phyloP scores from a whole-genome alignment of 441 rosid species.

The Isatis lusitanica region DNA sequence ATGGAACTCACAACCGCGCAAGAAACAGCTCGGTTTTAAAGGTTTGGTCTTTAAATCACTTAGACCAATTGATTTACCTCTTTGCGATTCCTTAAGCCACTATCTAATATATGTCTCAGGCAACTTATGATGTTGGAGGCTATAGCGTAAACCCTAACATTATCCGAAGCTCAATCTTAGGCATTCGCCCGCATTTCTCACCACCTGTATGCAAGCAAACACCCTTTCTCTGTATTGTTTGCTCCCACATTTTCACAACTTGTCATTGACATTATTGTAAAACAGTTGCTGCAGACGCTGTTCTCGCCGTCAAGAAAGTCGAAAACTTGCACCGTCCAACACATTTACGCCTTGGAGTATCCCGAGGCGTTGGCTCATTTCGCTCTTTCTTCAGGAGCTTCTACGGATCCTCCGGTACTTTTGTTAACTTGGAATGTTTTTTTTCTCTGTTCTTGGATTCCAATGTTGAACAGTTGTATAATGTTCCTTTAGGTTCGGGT shows the following conservation, averaged over 20 bases:
- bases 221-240: not conserved
- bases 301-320: slow-evolving; percentile 76
- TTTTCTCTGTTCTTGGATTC: not conserved
- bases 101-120: slow-evolving; percentile 43
- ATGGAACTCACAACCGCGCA: slow-evolving; percentile 52
- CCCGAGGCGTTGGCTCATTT: slow-evolving; percentile 84
- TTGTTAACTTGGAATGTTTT: not conserved
- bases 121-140: slow-evolving; percentile 83
- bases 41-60: slow-evolving; percentile 43
- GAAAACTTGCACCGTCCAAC: slow-evolving; percentile 46
- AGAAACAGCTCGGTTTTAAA: slow-evolving; percentile 53
- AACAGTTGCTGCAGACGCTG: slow-evolving; percentile 75
- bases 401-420: slow-evolving; percentile 68
- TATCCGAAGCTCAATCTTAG: slow-evolving; percentile 68
- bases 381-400: slow-evolving; percentile 73
- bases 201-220: slow-evolving; percentile 50
- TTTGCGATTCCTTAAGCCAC: slow-evolving; percentile 11
- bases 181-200: slow-evolving; percentile 59
- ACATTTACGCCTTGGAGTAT: slow-evolving; percentile 70
- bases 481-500: slow-evolving; percentile 55
- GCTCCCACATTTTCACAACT: not conserved
- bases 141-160: slow-evolving; percentile 55
- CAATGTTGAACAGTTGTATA: not conserved
- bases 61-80: slow-evolving; percentile 46
- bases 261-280: not conserved